Evolutionary conservation across 1,284 basidiomycete genomes (phyloP).

Genomic region (Cutaneotrichosporon cutaneum): DNA sequence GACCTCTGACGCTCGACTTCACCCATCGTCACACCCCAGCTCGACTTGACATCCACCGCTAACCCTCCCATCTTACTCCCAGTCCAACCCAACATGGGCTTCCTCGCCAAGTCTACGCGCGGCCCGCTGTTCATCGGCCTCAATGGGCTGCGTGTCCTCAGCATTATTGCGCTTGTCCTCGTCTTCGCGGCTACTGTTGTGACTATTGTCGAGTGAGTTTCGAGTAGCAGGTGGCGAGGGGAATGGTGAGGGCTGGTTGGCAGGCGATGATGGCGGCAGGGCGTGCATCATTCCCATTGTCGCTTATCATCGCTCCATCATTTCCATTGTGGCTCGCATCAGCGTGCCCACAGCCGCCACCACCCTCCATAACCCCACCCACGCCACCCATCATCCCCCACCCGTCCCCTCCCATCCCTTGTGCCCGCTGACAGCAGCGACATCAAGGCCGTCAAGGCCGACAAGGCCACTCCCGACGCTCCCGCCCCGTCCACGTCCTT

Average conservation of each 20-base stretch:
- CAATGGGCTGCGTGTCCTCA: constrained; percentile 71
- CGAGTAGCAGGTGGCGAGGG: not conserved
- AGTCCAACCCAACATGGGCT: constrained; percentile 23
- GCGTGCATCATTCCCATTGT: too few species aligned
- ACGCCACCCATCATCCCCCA: not conserved
- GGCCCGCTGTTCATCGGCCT: constrained; percentile 66
- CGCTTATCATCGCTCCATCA: too few species aligned
- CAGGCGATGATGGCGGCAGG: too few species aligned
- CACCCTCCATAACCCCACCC: not conserved
- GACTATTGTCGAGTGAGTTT: constrained; percentile 64
- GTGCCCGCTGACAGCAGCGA: constrained; percentile 54
- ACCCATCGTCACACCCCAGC: too few species aligned
- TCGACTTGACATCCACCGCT: too few species aligned
- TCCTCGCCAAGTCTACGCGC: constrained; percentile 34
- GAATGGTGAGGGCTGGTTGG: too few species aligned
- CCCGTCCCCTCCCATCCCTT: not conserved
- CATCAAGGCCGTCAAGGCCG: constrained; percentile 36
- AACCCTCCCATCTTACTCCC: not conserved
- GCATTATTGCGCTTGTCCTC: constrained; percentile 68
- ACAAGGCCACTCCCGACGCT: not conserved
- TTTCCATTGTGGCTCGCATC: too few species aligned
- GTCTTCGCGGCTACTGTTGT: constrained; percentile 74
- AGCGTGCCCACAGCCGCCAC: too few species aligned
- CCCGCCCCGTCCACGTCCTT: not conserved
- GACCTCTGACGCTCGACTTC: not conserved